Evolutionary conservation across 2,329 filamentous ascomycete species (phyloP).

Genomic region (Rutstroemia sydowiana): DNA sequence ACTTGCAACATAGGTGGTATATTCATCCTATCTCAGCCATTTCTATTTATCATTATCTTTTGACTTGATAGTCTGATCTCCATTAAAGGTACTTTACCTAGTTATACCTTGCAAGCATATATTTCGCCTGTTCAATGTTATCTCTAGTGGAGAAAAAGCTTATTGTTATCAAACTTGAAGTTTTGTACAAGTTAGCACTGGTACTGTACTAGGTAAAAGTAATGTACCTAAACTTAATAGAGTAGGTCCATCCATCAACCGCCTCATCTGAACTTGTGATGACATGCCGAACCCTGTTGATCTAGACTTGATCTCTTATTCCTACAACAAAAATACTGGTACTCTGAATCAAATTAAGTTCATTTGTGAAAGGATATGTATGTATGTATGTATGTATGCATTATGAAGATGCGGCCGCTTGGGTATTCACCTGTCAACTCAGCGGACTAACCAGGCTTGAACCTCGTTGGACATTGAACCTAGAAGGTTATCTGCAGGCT

Average conservation of each 20-base stretch:
- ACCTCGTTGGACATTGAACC: no score
- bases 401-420: neutral
- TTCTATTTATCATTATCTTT: no score
- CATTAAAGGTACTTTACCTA: neutral
- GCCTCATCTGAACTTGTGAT: neutral
- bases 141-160: constrained; percentile 1
- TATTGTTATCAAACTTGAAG: neutral
- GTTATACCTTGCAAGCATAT: neutral
- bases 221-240: neutral
- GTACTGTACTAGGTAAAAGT: neutral
- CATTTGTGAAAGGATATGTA: no score
- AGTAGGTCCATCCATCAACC: constrained; percentile 6
- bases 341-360: no score
- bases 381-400: neutral
- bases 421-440: neutral
- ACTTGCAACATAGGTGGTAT: no score
- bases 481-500: no score
- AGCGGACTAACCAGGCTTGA: neutral
- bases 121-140: no score
- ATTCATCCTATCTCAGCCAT: no score
- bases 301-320: no score
- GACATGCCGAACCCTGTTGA: constrained; percentile 1
- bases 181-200: no score
- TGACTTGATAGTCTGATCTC: neutral
- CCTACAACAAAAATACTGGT: no score